Conservation (phyloP, 1,284 basidiomycete species). For the Trichosporon inkin region DNA sequence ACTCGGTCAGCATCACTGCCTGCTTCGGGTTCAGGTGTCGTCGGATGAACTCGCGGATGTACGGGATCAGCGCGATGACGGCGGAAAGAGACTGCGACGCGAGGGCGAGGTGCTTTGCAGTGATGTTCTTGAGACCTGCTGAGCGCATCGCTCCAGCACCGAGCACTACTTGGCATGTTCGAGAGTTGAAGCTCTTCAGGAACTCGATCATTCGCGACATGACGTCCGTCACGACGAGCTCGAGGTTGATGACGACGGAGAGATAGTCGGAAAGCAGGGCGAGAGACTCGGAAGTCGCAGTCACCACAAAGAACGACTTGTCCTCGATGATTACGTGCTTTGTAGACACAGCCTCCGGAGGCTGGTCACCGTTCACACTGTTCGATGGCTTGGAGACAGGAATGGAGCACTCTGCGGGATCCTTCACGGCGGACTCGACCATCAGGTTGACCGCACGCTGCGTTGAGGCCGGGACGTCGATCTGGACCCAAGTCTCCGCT, state of each 20-base stretch:
- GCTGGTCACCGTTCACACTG: conserved; percentile 10
- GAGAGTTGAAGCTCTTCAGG: conserved; percentile 94
- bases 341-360: conserved; percentile 26
- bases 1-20: conserved; percentile 93
- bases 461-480: conserved; percentile 63
- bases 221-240: conserved; percentile 83
- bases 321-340: conserved; percentile 82
- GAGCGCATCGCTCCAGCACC: conserved; percentile 97
- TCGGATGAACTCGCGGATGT: conserved; percentile 88
- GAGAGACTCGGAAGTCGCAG: conserved; percentile 75
- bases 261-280: conserved; percentile 79
- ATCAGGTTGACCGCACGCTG: conserved; percentile 72
- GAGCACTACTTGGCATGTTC: conserved; percentile 95
- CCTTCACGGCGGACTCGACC: conserved; percentile 73
- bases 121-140: conserved; percentile 96
- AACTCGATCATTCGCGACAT: conserved; percentile 94
- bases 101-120: conserved; percentile 92
- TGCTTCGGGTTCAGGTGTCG: conserved; percentile 88
- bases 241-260: conserved; percentile 78
- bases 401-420: conserved; percentile 66
- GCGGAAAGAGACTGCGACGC: conserved; percentile 93
- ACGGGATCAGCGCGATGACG: conserved; percentile 92
- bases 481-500: conserved; percentile 57
- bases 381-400: conserved; percentile 22
- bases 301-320: conserved; percentile 74